phyloP scores from a whole-genome alignment of 495 filamentous ascomycete species.

The Penicillium canariense region DNA sequence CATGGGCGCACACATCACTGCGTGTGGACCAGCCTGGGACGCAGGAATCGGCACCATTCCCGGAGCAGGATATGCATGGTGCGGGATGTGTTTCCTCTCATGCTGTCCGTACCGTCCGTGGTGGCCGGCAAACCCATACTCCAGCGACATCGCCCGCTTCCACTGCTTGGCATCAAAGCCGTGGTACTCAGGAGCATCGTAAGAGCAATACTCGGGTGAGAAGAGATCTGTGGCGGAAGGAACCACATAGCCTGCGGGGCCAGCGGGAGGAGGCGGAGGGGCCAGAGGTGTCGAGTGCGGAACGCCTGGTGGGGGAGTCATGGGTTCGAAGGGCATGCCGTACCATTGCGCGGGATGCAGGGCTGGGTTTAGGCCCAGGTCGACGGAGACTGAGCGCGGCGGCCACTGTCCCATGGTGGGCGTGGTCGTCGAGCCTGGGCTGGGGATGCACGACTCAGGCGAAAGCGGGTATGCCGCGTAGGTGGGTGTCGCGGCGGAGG shows the following conservation, averaged over 20 bases:
- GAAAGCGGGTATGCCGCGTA: slow-evolving; percentile 30
- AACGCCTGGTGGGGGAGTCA: slow-evolving; percentile 25
- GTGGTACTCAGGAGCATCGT: slow-evolving; percentile 22
- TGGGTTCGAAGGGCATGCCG: slow-evolving; percentile 32
- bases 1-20: slow-evolving; percentile 34
- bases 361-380: slow-evolving; percentile 20
- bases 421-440: slow-evolving; percentile 14
- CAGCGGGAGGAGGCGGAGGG: slow-evolving; percentile 21
- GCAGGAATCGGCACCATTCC: slow-evolving; percentile 25
- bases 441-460: slow-evolving; percentile 26
- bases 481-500: slow-evolving; percentile 21
- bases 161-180: slow-evolving; percentile 32
- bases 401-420: slow-evolving; percentile 20
- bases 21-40: slow-evolving; percentile 25
- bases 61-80: slow-evolving; percentile 12
- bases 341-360: slow-evolving; percentile 34
- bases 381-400: slow-evolving; percentile 25
- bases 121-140: slow-evolving; percentile 29
- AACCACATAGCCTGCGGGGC: slow-evolving; percentile 28
- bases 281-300: slow-evolving; percentile 31
- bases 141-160: slow-evolving; percentile 34
- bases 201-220: slow-evolving; percentile 18
- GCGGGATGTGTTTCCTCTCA: slow-evolving; percentile 25
- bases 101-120: slow-evolving; percentile 22
- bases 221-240: slow-evolving; percentile 21